Evolutionary conservation across 805 yeast species (phyloP).

Genomic region (Vanderwaltozyma verrucispora): DNA sequence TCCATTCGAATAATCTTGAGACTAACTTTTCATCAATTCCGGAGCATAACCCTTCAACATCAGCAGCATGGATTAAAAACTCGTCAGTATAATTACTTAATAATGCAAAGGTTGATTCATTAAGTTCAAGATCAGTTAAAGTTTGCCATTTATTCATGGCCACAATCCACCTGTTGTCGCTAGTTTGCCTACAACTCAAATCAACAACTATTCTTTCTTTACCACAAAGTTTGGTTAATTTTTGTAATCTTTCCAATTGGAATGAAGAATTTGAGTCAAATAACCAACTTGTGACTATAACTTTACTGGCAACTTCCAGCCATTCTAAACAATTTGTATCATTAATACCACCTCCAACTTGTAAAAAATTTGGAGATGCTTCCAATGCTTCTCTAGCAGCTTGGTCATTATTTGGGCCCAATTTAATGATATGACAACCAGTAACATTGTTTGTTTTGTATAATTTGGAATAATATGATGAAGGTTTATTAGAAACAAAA

Average conservation of each 20-base stretch:
- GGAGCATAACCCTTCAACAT: conserved; percentile 90
- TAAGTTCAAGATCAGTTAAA: conserved; percentile 54
- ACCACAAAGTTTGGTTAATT: conserved; percentile 49
- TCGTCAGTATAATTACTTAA: conserved; percentile 68
- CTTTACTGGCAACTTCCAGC: conserved; percentile 75
- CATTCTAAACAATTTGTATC: conserved; percentile 63
- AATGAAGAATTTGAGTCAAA: conserved; percentile 45
- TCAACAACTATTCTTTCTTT: conserved; percentile 68
- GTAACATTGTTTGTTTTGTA: conserved; percentile 47
- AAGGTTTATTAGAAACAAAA: conserved; percentile 65
- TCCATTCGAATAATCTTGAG: conserved; percentile 65
- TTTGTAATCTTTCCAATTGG: conserved; percentile 39
- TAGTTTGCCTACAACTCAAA: conserved; percentile 61
- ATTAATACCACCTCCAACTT: conserved; percentile 90
- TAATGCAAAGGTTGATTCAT: conserved; percentile 39
- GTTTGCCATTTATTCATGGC: conserved; percentile 98
- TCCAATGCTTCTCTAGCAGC: conserved; percentile 72
- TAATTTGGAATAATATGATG: conserved; percentile 63
- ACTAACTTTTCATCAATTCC: conserved; percentile 87
- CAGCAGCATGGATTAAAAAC: conserved; percentile 94
- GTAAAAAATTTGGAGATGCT: conserved; percentile 66
- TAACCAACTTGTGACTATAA: conserved; percentile 86
- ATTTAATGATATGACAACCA: conserved; percentile 90
- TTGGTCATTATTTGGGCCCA: conserved; percentile 71
- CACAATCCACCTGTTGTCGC: conserved; percentile 59